Conservation (phyloP, 352 stramenopile species). For the Achlya hypogyna region DNA sequence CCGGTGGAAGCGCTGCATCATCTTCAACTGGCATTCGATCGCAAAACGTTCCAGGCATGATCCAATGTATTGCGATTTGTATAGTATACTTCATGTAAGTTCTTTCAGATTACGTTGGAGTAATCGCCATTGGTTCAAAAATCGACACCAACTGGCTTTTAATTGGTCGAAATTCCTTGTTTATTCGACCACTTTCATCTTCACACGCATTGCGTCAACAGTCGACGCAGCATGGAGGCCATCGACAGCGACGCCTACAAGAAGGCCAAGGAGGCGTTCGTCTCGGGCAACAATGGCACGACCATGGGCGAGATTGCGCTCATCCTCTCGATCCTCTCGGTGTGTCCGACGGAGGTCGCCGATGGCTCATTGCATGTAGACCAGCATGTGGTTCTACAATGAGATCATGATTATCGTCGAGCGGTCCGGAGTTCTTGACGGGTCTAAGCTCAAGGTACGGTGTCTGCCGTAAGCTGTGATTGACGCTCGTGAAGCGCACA, state of each 20-base stretch:
- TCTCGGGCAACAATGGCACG: constrained; percentile 56
- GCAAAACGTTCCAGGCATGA: too few species aligned
- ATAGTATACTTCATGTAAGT: not conserved
- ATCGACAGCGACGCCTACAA: constrained; percentile 68
- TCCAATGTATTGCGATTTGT: not conserved
- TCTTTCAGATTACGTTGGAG: not conserved
- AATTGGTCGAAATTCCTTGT: not conserved
- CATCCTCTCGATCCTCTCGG: constrained; percentile 64
- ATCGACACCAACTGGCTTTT: not conserved
- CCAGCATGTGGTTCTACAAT: constrained; percentile 42
- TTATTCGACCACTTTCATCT: not conserved
- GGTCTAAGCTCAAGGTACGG: constrained; percentile 8
- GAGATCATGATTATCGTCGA: constrained; percentile 69
- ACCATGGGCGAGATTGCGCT: constrained; percentile 62
- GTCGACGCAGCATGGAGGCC: not conserved
- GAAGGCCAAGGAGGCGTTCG: constrained; percentile 74
- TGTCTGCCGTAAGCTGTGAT: not conserved
- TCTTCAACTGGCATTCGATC: too few species aligned
- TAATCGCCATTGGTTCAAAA: not conserved
- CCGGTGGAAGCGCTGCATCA: too few species aligned
- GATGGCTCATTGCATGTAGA: not conserved
- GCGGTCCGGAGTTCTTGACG: not conserved
- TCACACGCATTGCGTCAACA: not conserved
- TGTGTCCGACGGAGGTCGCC: constrained; percentile 22
- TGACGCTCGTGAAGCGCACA: not conserved